A percentile compares a stretch with the other conserved stretches of the same genome.
These are phyloP conservation scores for Citrus cavaleriei DNA, from an alignment of 345 rosid genomes.

Conservation along the genomic window DNA sequence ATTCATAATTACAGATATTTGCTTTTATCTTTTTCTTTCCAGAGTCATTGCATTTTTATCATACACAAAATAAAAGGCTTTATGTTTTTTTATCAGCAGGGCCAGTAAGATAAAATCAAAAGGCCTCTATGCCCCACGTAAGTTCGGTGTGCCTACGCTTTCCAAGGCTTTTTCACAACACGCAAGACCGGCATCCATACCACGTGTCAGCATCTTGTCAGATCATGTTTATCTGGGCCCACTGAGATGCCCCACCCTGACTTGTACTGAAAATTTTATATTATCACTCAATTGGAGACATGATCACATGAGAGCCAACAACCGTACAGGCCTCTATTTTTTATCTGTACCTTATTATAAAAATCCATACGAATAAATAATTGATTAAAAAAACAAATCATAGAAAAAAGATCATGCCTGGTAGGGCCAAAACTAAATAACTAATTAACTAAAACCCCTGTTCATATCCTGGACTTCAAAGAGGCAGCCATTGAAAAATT, in stretches of 20 bases:
- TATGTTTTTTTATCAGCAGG: too few species aligned
- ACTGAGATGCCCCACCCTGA: not conserved
- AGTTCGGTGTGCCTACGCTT: not conserved
- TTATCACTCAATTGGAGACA: conserved; percentile 1
- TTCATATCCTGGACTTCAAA: not conserved
- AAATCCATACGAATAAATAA: not conserved
- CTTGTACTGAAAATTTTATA: too few species aligned
- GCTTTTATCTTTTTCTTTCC: too few species aligned
- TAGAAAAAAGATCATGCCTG: too few species aligned
- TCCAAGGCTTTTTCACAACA: not conserved
- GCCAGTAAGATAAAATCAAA: too few species aligned
- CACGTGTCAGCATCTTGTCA: conserved; percentile 11
- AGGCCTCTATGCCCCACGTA: not conserved
- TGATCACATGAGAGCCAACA: not conserved
- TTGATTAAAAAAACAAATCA: not conserved
- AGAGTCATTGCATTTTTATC: too few species aligned
- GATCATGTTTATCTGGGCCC: not conserved
- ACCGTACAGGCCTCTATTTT: not conserved
- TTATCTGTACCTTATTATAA: not conserved
- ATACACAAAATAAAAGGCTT: too few species aligned
- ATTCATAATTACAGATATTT: too few species aligned
- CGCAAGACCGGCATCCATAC: not conserved
- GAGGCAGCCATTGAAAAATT: not conserved
- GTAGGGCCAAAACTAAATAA: not conserved
- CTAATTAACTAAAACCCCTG: not conserved